phyloP scores from a whole-genome alignment of 228 moss, liverwort and hornwort genomes.

The Sphagnum fallax region DNA sequence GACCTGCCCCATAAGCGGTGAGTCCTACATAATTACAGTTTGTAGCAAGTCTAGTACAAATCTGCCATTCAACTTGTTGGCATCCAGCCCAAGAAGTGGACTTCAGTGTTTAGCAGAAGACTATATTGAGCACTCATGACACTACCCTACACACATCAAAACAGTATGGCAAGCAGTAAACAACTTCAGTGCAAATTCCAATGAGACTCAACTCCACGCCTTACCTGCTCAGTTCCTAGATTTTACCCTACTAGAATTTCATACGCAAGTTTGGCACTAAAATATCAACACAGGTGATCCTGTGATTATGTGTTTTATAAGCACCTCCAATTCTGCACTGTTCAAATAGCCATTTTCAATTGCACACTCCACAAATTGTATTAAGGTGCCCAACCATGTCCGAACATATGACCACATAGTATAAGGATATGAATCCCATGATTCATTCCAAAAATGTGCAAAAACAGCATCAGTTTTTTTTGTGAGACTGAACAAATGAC shows the following conservation, averaged over 20 bases:
- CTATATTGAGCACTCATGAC: no score
- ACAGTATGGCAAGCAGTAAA: no score
- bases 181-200: no score
- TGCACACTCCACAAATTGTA: background rate
- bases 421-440: background rate
- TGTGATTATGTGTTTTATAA: no score
- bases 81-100: background rate
- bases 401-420: background rate
- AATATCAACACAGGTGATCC: no score
- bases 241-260: no score
- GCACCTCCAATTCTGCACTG: background rate
- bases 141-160: no score
- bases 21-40: background rate
- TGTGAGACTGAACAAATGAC: conserved; percentile 4
- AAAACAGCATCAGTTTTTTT: no score
- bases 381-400: background rate
- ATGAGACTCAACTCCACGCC: no score
- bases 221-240: no score
- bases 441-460: background rate
- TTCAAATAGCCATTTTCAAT: background rate
- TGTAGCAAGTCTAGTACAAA: background rate
- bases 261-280: no score
- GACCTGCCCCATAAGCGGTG: background rate
- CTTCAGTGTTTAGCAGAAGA: background rate
- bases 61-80: background rate